These are phyloP conservation scores for Penicillium sp. DNA, from an alignment of 2,329 filamentous ascomycete genomes.

Conservation along the genomic window DNA sequence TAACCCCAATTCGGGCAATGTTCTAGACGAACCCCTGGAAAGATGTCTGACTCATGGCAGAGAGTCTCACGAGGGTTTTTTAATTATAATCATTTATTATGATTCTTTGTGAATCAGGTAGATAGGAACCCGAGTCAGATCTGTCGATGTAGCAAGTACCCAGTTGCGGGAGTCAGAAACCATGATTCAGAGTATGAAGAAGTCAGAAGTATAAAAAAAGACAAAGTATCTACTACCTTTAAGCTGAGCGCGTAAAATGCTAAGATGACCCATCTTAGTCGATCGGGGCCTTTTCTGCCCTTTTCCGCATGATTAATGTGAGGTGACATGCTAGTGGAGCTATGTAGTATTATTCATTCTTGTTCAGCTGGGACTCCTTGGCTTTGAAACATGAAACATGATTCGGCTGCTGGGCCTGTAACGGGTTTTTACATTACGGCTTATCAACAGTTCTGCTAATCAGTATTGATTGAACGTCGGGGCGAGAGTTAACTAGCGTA, in stretches of 20 bases:
- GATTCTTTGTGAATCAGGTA: neutral
- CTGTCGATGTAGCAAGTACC: neutral
- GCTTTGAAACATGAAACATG: slow-evolving; percentile 1
- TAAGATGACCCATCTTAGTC: slow-evolving; percentile 4
- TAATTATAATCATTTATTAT: neutral
- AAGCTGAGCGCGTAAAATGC: neutral
- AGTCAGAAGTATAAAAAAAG: neutral
- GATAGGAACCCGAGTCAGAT: neutral
- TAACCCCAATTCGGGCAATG: slow-evolving; percentile 4
- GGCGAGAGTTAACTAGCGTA: neutral
- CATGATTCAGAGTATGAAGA: neutral
- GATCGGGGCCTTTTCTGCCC: neutral
- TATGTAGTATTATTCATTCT: neutral
- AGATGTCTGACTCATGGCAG: slow-evolving; percentile 16
- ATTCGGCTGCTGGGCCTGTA: neutral
- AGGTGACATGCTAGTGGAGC: neutral
- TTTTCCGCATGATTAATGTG: neutral
- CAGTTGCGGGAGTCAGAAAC: neutral
- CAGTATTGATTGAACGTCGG: neutral
- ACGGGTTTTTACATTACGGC: neutral
- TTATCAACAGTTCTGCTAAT: neutral
- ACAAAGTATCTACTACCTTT: neutral
- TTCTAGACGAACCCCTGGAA: slow-evolving; percentile 8
- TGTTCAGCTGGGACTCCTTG: neutral
- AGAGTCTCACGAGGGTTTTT: neutral